Base-by-base conservation (phyloP, 495 filamentous ascomycete species). In the Chaetomium tenue region DNA sequence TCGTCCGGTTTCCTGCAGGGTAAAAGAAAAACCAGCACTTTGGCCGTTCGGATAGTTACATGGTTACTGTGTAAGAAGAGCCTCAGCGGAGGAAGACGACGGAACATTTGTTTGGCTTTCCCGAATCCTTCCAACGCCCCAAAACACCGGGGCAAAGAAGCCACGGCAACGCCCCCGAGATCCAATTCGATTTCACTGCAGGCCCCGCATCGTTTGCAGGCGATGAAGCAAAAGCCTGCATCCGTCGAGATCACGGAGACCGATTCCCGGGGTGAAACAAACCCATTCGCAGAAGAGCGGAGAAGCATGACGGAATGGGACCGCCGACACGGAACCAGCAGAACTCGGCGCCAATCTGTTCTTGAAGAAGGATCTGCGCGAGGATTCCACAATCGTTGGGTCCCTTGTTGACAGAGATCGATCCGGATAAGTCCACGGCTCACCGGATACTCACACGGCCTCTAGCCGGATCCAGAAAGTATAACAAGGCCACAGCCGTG, bases 331-430 rank as follows among this genome's bases (percentile, higher is more conserved):
- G 39, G 22, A 39, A 28, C 55, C 22, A 44, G 16, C 22, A 44
- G 16, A 40, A 25, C 12, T 15, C 20, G 15, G 54, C 54, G 33
- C 54, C 30, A 23, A 42, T 57, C 33, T 57, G 33, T 40, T 13
- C n/a, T 51, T 60, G 58, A 50, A 51, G 58, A 37, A 50, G 12
- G 44, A 60, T 60, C 58, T 16, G 58, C 58, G 22, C 58, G 46
- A 51, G 46, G 58, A 60, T 60, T 60, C 58, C 58, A 60, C 58
- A 30, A 16, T 50, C n/a, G 44, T 51, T 44, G 58, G 37, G 2
- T 26, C 23, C 13, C 6, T 30, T 37, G 30, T 39, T 52, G 47
- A 40, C 59, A 61, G 59, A 20, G 42, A 51, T 61, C 59, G 59
- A 53, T n/a, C 47, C 47, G 47, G 59, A 61, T 61, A 52, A 11